phyloP scores from a whole-genome alignment of 2,329 filamentous ascomycete genomes.

The Hirsutella minnesotensis region DNA sequence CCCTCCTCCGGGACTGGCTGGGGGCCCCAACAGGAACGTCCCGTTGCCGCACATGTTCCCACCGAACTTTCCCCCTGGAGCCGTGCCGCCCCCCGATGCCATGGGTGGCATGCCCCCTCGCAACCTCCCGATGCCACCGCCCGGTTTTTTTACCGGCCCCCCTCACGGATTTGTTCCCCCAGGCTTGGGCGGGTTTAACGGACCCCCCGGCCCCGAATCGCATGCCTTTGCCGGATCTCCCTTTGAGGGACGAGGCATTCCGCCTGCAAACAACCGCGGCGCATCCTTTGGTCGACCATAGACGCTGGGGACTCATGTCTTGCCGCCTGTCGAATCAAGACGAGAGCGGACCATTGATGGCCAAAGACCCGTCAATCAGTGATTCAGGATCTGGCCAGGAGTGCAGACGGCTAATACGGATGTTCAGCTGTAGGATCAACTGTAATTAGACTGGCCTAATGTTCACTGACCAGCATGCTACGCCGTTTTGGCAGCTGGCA shows the following conservation, averaged over 20 bases:
- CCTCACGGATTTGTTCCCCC: conserved; percentile 42
- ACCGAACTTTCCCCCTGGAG: conserved; percentile 44
- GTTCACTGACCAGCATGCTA: too few species aligned
- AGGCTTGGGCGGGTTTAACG: conserved; percentile 44
- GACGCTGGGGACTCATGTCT: too few species aligned
- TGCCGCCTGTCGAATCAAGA: too few species aligned
- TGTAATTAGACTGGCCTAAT: too few species aligned
- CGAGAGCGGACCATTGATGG: too few species aligned
- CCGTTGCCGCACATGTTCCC: conserved; percentile 49
- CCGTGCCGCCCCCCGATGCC: conserved; percentile 33
- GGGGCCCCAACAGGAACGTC: conserved; percentile 24
- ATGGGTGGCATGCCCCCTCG: conserved; percentile 39
- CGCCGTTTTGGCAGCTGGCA: too few species aligned
- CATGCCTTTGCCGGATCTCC: conserved; percentile 33
- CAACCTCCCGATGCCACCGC: conserved; percentile 44
- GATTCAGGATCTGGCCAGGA: too few species aligned
- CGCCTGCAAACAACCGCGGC: conserved; percentile 30
- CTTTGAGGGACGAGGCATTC: conserved; percentile 45
- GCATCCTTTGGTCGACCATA: conserved; percentile 20
- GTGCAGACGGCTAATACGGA: too few species aligned
- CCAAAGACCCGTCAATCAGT: too few species aligned
- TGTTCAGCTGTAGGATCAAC: too few species aligned
- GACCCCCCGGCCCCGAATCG: conserved; percentile 33
- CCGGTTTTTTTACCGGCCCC: conserved; percentile 41
- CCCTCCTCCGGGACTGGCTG: conserved; percentile 45